Conservation (phyloP, 495 filamentous ascomycete species). For the Xylaria scruposa region DNA sequence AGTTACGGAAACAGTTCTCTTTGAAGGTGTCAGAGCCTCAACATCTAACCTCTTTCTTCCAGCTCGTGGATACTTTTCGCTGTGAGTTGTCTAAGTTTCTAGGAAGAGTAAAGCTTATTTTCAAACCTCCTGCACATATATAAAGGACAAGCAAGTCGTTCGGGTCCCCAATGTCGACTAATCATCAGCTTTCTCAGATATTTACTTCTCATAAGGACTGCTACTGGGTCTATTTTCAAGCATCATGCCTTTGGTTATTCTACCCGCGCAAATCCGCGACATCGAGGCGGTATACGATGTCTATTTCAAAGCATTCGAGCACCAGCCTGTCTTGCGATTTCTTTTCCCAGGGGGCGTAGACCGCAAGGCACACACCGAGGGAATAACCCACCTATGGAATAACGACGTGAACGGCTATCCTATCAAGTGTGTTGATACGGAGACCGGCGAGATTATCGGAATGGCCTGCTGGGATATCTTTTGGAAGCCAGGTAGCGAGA, state of each 20-base stretch:
- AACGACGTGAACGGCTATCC: constrained; percentile 43
- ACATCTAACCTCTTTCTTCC: neutral
- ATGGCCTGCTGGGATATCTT: constrained; percentile 47
- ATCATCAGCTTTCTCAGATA: neutral
- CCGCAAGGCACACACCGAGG: constrained; percentile 44
- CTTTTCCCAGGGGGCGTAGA: constrained; percentile 44
- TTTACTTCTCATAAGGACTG: neutral
- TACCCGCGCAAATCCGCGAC: constrained; percentile 51
- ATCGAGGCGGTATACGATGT: constrained; percentile 48
- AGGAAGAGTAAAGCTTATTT: neutral
- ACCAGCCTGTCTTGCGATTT: constrained; percentile 41
- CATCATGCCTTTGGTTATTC: constrained; percentile 45
- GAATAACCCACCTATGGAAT: constrained; percentile 43
- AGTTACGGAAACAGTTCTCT: neutral
- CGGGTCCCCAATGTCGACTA: neutral
- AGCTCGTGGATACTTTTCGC: neutral
- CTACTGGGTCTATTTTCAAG: too few species aligned
- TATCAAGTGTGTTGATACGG: constrained; percentile 47
- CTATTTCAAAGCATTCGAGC: constrained; percentile 50
- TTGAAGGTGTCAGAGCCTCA: neutral
- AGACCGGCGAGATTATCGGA: constrained; percentile 43
- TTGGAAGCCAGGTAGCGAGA: constrained; percentile 27
- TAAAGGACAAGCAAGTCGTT: neutral
- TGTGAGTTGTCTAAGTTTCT: neutral
- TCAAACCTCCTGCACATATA: neutral